Evolutionary conservation across 148 eudicot genomes (phyloP).

Genomic region (Silene uniflora): DNA sequence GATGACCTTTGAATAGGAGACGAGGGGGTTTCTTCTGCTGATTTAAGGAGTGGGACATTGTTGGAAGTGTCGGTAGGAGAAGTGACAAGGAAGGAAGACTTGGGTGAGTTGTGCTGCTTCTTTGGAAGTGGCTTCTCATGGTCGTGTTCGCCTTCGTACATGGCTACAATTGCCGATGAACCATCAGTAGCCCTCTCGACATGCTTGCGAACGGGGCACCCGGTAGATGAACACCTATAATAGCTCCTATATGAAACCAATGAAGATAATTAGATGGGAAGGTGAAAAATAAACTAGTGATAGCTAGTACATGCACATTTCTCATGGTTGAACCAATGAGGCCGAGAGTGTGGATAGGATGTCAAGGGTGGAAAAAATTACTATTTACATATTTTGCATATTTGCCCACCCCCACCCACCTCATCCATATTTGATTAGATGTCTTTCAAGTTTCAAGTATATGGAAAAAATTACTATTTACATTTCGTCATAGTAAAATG

Average conservation of each 20-base stretch:
- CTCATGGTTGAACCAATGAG: too few species aligned
- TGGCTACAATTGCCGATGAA: conserved; percentile 43
- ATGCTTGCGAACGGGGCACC: conserved; percentile 91
- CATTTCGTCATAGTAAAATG: too few species aligned
- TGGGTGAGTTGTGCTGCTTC: conserved; percentile 41
- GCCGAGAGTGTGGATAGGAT: too few species aligned
- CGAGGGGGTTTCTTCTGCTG: conserved; percentile 18
- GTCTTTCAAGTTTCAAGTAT: too few species aligned
- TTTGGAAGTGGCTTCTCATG: conserved; percentile 73
- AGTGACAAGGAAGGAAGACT: conserved; percentile 18
- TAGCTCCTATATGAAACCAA: conserved; percentile 57
- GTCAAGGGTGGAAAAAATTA: too few species aligned
- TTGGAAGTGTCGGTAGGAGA: conserved; percentile 33
- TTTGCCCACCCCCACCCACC: too few species aligned
- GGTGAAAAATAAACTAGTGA: background rate
- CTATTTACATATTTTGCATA: too few species aligned
- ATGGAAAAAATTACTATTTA: too few species aligned
- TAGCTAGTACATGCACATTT: too few species aligned
- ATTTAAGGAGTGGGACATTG: conserved; percentile 22
- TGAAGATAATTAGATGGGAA: background rate
- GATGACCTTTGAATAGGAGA: conserved; percentile 21
- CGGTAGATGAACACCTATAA: conserved; percentile 77
- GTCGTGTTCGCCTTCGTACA: conserved; percentile 77
- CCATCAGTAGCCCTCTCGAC: conserved; percentile 63
- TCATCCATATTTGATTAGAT: too few species aligned